Conservation (phyloP, 306 rosid species). For the Vigna nakashimae region DNA sequence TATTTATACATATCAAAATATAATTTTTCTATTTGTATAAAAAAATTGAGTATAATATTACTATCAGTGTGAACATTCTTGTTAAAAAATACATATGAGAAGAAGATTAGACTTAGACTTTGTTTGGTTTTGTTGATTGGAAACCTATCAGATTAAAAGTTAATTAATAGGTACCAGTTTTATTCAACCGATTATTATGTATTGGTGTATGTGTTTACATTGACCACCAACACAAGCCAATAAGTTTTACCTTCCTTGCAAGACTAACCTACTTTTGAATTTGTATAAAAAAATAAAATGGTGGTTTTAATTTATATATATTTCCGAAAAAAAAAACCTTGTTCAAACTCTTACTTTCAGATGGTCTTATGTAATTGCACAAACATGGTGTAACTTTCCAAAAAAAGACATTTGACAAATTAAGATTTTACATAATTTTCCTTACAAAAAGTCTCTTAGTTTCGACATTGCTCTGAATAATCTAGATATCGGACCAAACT, state of each 20-base stretch:
- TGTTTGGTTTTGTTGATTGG: background rate
- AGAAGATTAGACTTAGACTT: background rate
- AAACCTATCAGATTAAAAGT: background rate
- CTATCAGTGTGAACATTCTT: slow-evolving; percentile 36
- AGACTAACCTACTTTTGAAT: background rate
- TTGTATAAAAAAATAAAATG: background rate
- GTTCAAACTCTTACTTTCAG: background rate
- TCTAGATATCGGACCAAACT: slow-evolving; percentile 67
- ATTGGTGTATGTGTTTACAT: background rate
- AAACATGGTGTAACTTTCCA: background rate
- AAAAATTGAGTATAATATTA: background rate
- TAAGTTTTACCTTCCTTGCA: background rate
- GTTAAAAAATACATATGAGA: slow-evolving; percentile 33
- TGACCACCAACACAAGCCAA: slow-evolving; percentile 21
- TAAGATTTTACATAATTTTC: slow-evolving; percentile 28
- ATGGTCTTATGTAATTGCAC: background rate
- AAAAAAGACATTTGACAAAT: slow-evolving; percentile 21
- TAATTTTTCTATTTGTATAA: no score
- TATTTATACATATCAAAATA: no score
- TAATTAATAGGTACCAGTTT: slow-evolving; percentile 10
- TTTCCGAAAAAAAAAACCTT: background rate
- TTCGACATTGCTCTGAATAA: slow-evolving; percentile 38
- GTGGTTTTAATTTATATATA: background rate
- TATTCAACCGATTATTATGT: background rate
- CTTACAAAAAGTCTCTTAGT: slow-evolving; percentile 5